Base-by-base conservation (phyloP, 1,284 basidiomycete genomes). In the Cryptococcus jaspeensis region DNA sequence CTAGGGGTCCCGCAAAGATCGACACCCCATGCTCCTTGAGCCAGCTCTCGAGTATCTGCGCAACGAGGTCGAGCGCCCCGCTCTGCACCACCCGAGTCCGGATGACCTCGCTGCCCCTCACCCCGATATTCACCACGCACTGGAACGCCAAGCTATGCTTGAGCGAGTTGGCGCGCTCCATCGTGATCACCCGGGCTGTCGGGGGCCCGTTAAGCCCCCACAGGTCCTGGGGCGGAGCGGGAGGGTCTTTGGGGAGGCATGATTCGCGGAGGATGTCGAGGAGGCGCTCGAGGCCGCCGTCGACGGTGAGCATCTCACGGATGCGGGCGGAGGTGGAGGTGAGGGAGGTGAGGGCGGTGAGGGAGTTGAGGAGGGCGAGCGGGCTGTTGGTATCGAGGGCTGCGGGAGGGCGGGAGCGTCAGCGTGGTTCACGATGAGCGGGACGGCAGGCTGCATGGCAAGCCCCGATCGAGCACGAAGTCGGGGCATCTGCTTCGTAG, bases 271-370 rank as follows among this genome's bases (percentile, higher is more conserved):
- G 81, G 63, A 99, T 92, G 57, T 90, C 87, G 36, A 99, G 89
- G 39, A 99, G 86, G 23, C 94, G 87, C 74, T 99, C 95, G 41
- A 99, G 85, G 1, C 96, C 95, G 57, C 95, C 95, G 75, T 99
- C 95, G 81, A 90, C 87, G 43, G 93, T 95, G 82, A 99, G 89
- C 72, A 97, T 97, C 79, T 99, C 96, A 51, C 95, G 87, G 79
- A 99, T 98, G 60, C 94, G 86, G 3, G 95, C 94, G 0, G 93
- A 97, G 6, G 95, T 98, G 2, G 93, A 94, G 7, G 95, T 97
- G 66, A 99, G 88, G 79, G 97, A 96, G 50, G 91, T 91, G 57
- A 99, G 87, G 79, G 98, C 92, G 50, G 92, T 94, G 56, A 99
- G 87, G 46, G 94, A 97, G 81, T 97, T 98, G 82, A 97, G 89